Conservation (phyloP, 805 yeast genomes). For the Nematodospora valgi region DNA sequence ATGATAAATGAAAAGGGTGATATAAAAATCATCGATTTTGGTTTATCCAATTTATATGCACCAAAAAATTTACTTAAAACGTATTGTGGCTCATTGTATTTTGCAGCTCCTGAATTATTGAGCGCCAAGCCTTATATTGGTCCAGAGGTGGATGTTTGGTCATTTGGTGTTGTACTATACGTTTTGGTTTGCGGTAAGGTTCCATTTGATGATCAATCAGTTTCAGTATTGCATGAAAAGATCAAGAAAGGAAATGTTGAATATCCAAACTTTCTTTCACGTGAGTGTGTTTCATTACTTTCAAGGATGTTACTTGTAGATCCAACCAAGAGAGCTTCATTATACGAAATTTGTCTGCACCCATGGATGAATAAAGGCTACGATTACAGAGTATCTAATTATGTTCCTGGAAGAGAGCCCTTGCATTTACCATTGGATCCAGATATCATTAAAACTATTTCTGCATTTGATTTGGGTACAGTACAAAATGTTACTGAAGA, state of each 20-base stretch:
- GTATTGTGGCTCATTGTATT: constrained; percentile 94
- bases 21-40: constrained; percentile 93
- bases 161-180: constrained; percentile 93
- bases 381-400: constrained; percentile 66
- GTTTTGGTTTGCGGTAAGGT: constrained; percentile 97
- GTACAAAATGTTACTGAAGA: constrained; percentile 55
- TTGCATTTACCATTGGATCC: constrained; percentile 64
- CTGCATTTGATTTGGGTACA: constrained; percentile 74
- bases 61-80: constrained; percentile 74
- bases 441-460: constrained; percentile 68
- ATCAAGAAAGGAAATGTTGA: constrained; percentile 91
- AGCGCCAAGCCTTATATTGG: constrained; percentile 92
- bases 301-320: constrained; percentile 91
- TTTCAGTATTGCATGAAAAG: constrained; percentile 87
- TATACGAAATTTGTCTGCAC: constrained; percentile 76
- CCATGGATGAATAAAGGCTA: constrained; percentile 95
- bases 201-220: constrained; percentile 95
- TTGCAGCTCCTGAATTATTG: constrained; percentile 96
- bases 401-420: constrained; percentile 77
- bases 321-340: constrained; percentile 73
- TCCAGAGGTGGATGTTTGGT: constrained; percentile 98
- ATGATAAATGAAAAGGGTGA: constrained; percentile 93
- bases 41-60: constrained; percentile 83
- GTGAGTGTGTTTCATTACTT: constrained; percentile 75
- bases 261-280: constrained; percentile 78